Evolutionary conservation across 1,139 yeast genomes (phyloP).

Genomic region (Taphrina populina): DNA sequence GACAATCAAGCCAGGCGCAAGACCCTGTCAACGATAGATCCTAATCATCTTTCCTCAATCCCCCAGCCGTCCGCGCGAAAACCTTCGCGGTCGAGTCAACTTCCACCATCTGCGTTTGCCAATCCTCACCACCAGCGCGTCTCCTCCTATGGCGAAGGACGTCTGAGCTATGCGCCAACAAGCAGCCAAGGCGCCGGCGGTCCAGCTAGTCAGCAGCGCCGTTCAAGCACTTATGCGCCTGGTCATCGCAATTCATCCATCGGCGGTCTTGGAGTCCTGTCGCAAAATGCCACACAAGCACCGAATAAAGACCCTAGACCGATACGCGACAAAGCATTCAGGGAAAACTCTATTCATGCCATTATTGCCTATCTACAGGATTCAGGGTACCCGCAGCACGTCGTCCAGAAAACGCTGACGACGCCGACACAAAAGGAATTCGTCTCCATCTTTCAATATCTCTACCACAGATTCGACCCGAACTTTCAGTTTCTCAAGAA

Average conservation of each 20-base stretch:
- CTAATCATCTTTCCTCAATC: constrained; percentile 29
- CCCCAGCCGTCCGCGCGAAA: constrained; percentile 32
- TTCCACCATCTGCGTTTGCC: constrained; percentile 7
- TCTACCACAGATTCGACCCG: constrained; percentile 76
- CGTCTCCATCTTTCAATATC: constrained; percentile 71
- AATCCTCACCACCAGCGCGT: constrained; percentile 32
- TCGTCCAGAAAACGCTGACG: constrained; percentile 63
- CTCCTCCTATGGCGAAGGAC: constrained; percentile 30
- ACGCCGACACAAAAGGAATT: constrained; percentile 90
- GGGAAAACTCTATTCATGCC: constrained; percentile 46
- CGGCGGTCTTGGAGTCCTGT: constrained; percentile 27
- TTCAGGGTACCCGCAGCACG: constrained; percentile 65
- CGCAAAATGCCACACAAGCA: constrained; percentile 24
- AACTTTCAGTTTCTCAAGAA: constrained; percentile 67
- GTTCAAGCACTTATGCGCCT: constrained; percentile 21
- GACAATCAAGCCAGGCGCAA: constrained; percentile 25
- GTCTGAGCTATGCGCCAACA: constrained; percentile 29
- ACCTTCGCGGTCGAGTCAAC: constrained; percentile 21
- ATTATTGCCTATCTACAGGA: constrained; percentile 60
- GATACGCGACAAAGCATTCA: constrained; percentile 68
- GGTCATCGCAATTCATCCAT: constrained; percentile 30
- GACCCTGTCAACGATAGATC: constrained; percentile 30
- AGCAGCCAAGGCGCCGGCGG: constrained; percentile 6
- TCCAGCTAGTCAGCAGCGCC: constrained; percentile 6
- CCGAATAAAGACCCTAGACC: constrained; percentile 66